Percentiles rank a stretch among this genome's conserved stretches.
Evolutionary conservation across 192 early-diverging fungal species (phyloP).

Genomic region (Coemansia sp.): DNA sequence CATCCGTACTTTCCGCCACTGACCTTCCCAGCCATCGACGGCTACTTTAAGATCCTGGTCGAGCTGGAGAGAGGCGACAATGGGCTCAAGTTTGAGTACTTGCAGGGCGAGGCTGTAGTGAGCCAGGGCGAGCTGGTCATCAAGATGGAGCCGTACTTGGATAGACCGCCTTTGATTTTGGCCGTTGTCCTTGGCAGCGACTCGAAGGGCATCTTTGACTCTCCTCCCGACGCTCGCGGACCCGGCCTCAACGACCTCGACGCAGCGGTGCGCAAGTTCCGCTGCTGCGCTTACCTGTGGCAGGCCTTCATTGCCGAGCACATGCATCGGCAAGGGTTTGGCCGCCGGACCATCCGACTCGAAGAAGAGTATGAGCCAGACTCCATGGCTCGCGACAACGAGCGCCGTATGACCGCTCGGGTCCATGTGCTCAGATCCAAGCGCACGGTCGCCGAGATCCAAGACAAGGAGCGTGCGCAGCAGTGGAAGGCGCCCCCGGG

Average conservation of each 20-base stretch:
- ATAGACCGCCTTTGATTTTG: constrained; percentile 64
- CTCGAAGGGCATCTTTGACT: constrained; percentile 62
- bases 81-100: constrained; percentile 56
- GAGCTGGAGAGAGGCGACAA: constrained; percentile 63
- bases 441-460: constrained; percentile 59
- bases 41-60: constrained; percentile 64
- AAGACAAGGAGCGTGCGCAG: constrained; percentile 63
- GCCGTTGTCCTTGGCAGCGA: constrained; percentile 63
- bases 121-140: constrained; percentile 41
- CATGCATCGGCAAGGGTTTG: constrained; percentile 70
- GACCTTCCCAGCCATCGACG: constrained; percentile 58
- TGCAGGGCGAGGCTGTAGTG: constrained; percentile 20
- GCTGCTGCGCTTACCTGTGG: constrained; percentile 71
- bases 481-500: constrained; percentile 56
- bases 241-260: constrained; percentile 53
- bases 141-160: constrained; percentile 54
- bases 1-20: constrained; percentile 59
- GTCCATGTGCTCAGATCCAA: constrained; percentile 59
- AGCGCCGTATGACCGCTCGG: constrained; percentile 57
- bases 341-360: constrained; percentile 67
- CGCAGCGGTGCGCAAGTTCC: constrained; percentile 59
- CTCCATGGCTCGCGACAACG: constrained; percentile 56
- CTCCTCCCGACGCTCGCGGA: constrained; percentile 58
- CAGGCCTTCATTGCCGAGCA: constrained; percentile 75
- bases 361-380: constrained; percentile 61